Evolutionary conservation across 179 eudicot species (phyloP).

Genomic region (Silene vulgaris): DNA sequence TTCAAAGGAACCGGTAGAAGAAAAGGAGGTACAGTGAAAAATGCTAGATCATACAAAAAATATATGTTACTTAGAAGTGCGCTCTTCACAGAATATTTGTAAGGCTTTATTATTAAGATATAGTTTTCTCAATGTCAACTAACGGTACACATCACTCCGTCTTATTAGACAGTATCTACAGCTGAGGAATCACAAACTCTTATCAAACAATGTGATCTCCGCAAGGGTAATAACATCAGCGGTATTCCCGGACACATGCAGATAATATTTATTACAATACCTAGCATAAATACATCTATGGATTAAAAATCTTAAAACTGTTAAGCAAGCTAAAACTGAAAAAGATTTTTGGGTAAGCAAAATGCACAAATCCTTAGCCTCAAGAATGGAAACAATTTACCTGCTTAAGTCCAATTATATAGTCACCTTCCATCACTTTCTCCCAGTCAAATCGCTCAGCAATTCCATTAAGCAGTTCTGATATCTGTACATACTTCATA

Average conservation of each 20-base stretch:
- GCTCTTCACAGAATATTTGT: neutral
- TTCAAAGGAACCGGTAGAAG: slow-evolving; percentile 11
- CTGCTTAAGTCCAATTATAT: slow-evolving; percentile 93
- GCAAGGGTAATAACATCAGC: neutral
- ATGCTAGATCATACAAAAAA: slow-evolving; percentile 16
- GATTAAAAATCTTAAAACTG: neutral
- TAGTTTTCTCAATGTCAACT: neutral
- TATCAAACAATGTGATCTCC: neutral
- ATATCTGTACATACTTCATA: slow-evolving; percentile 81
- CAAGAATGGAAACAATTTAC: slow-evolving; percentile 32
- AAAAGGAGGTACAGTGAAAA: slow-evolving; percentile 12
- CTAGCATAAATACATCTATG: neutral
- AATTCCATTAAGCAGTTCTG: slow-evolving; percentile 79
- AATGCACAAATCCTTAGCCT: slow-evolving; percentile 9
- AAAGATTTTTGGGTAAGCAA: neutral
- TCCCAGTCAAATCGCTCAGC: slow-evolving; percentile 99
- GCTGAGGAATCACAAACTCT: slow-evolving; percentile 5
- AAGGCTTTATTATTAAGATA: neutral
- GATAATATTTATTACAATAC: no score
- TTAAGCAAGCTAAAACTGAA: neutral
- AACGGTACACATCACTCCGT: neutral
- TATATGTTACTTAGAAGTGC: neutral
- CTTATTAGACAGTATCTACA: neutral
- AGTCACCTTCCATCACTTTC: slow-evolving; percentile 87
- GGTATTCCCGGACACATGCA: neutral